phyloP scores from a whole-genome alignment of 169 alveolate species.

The Cyclospora cayetanensis region DNA sequence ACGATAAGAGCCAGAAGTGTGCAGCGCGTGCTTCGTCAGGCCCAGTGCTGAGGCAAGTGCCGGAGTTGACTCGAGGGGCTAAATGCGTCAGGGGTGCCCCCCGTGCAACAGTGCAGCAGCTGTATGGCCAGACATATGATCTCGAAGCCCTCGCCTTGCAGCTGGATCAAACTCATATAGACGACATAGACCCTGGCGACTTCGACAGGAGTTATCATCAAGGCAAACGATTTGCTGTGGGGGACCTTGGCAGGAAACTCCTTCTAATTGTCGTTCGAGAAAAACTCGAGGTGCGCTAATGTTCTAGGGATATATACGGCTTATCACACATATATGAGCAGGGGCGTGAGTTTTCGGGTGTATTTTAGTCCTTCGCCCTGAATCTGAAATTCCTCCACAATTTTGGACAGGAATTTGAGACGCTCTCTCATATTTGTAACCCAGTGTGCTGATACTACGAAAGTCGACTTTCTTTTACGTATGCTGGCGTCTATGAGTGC shows the following conservation, averaged over 20 bases:
- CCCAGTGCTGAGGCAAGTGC: background rate
- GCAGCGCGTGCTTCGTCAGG: background rate
- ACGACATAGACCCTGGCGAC: slow-evolving; percentile 62
- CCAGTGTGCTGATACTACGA: too few relatives aligned
- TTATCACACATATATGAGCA: background rate
- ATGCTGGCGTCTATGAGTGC: too few relatives aligned
- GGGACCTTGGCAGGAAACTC: slow-evolving; percentile 54
- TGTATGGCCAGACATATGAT: slow-evolving; percentile 58
- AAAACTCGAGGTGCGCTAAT: slow-evolving; percentile 42
- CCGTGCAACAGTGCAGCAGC: slow-evolving; percentile 68
- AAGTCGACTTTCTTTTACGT: too few relatives aligned
- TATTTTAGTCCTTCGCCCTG: background rate
- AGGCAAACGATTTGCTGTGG: slow-evolving; percentile 38
- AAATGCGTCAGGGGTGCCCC: slow-evolving; percentile 62
- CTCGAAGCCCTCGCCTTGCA: slow-evolving; percentile 63
- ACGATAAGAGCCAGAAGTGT: background rate
- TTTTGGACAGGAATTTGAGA: too few relatives aligned
- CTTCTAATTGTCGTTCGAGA: slow-evolving; percentile 60
- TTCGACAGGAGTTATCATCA: slow-evolving; percentile 34
- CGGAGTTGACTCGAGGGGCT: slow-evolving; percentile 31
- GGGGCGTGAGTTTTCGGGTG: background rate
- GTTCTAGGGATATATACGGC: background rate
- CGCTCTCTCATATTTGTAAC: too few relatives aligned
- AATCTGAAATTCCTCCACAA: background rate
- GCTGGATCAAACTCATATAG: slow-evolving; percentile 19